Evolutionary conservation across 805 yeast species (phyloP).

Genomic region (Nakazawaea ernobii): DNA sequence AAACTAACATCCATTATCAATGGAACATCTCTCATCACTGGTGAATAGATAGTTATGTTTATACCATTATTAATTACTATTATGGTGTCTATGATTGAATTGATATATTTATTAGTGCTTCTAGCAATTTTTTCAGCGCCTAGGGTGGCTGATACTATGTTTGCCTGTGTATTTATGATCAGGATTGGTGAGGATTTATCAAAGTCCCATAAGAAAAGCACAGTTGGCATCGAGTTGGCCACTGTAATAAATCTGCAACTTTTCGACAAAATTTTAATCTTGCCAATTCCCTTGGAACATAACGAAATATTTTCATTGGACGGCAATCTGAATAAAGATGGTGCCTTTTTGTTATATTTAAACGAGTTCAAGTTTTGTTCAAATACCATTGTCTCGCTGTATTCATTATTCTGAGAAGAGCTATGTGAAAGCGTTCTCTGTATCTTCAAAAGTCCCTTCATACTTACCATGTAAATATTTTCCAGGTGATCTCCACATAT

Average conservation of each 20-base stretch:
- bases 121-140: neutral
- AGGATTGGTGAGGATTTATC: neutral
- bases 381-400: neutral
- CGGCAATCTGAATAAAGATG: neutral
- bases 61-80: constrained; percentile 2
- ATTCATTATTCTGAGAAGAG: neutral
- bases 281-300: neutral
- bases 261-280: neutral
- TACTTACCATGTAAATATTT: neutral
- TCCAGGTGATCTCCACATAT: constrained; percentile 8
- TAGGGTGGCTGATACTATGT: neutral
- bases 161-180: neutral
- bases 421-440: neutral
- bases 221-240: constrained; percentile 9
- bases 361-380: neutral
- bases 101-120: neutral
- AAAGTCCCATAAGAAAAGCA: constrained; percentile 7
- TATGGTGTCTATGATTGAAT: neutral
- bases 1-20: neutral
- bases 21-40: neutral
- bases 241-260: neutral
- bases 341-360: neutral
- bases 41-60: neutral
- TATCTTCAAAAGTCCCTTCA: neutral
- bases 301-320: neutral